A percentile compares a stretch with the other conserved stretches of the same genome.
Evolutionary conservation across 2,329 filamentous ascomycete species (phyloP).

Genomic region (Paecilomyces formosus): DNA sequence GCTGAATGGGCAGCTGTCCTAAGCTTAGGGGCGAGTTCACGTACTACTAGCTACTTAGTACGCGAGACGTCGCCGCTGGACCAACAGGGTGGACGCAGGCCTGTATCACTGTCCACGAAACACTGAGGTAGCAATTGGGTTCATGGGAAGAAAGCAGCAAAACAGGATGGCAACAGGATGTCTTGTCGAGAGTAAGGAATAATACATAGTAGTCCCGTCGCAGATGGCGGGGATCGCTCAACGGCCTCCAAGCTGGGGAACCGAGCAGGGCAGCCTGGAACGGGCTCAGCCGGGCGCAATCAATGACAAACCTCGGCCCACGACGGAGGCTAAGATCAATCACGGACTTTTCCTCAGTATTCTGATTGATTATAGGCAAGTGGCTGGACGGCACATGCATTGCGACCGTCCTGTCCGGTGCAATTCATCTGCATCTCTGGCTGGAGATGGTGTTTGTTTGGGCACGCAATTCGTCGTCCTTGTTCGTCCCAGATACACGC

Average conservation of each 20-base stretch:
- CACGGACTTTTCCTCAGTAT: neutral
- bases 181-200: too few relatives aligned
- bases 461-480: neutral
- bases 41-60: neutral
- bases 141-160: neutral
- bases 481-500: neutral
- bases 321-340: neutral
- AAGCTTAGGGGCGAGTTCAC: neutral
- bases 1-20: neutral
- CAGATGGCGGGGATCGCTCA: neutral
- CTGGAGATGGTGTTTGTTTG: neutral
- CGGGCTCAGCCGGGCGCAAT: neutral
- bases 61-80: neutral
- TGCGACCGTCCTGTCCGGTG: too few relatives aligned
- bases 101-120: neutral
- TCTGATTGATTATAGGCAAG: neutral
- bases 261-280: too few relatives aligned
- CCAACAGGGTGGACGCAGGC: neutral
- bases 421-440: neutral
- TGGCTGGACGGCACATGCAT: too few relatives aligned
- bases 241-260: too few relatives aligned
- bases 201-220: neutral
- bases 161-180: neutral
- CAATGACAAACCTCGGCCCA: neutral
- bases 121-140: neutral